These are phyloP conservation scores for Lenzites betulinus DNA, from an alignment of 768 basidiomycete genomes.

Conservation along the genomic window DNA sequence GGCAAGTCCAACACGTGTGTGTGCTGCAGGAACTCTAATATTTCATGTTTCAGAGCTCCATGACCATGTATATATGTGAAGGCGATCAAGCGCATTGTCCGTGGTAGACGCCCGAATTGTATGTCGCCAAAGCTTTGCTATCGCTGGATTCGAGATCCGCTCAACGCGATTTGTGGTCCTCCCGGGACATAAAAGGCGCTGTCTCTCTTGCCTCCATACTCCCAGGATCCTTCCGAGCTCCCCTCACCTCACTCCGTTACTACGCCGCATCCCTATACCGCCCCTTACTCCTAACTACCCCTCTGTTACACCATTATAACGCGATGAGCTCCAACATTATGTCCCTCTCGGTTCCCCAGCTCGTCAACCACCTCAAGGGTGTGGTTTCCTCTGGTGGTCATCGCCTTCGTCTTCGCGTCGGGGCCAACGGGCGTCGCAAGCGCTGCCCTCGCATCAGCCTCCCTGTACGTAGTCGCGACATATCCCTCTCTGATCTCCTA, in stretches of 20 bases:
- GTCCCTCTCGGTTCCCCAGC: constrained; percentile 1
- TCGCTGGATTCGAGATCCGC: neutral
- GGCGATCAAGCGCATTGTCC: too few relatives aligned
- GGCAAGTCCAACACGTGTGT: too few relatives aligned
- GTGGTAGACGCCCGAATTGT: too few relatives aligned
- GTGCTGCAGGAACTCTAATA: too few relatives aligned
- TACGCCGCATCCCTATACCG: neutral
- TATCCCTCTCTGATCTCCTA: neutral
- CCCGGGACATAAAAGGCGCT: neutral
- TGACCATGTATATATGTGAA: neutral
- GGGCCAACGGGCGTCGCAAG: neutral
- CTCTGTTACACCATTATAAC: neutral
- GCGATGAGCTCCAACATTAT: neutral
- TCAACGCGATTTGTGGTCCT: constrained; percentile 2
- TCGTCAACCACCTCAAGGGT: neutral
- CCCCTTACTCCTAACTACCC: neutral
- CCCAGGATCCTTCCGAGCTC: neutral
- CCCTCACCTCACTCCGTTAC: neutral
- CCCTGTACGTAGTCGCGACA: constrained; percentile 4
- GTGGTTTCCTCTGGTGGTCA: neutral
- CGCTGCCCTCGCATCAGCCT: constrained; percentile 2
- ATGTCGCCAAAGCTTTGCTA: neutral
- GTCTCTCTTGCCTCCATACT: neutral
- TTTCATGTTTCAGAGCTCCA: neutral
- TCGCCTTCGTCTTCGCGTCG: neutral